These are phyloP conservation scores for Sclerotinia nivalis DNA, from an alignment of 2,329 filamentous ascomycete species.

Conservation along the genomic window DNA sequence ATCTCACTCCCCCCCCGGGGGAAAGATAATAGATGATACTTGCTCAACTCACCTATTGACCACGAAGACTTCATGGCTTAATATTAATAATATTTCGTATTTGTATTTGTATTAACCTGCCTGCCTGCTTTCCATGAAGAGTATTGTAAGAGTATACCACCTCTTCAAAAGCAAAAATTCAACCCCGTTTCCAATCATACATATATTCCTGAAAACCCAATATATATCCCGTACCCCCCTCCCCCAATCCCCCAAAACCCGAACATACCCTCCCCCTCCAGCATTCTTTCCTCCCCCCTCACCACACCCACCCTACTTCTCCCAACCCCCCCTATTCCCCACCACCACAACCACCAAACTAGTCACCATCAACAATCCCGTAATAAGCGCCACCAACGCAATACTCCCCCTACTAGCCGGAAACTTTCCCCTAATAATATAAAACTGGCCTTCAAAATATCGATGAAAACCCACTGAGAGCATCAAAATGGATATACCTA, in stretches of 20 bases:
- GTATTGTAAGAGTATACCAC: background rate
- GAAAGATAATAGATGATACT: background rate
- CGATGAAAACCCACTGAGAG: constrained; percentile 75
- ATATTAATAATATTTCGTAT: background rate
- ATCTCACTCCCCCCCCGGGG: background rate
- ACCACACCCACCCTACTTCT: background rate
- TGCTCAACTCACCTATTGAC: background rate
- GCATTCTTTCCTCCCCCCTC: background rate
- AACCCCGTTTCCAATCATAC: background rate
- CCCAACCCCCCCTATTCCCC: constrained; percentile 30
- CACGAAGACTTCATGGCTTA: background rate
- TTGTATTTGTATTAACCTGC: background rate
- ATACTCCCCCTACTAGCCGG: constrained; percentile 76
- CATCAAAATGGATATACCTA: constrained; percentile 73
- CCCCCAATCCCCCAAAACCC: background rate
- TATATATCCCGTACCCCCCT: background rate
- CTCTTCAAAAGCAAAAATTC: background rate
- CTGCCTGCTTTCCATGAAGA: background rate
- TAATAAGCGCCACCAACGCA: constrained; percentile 65
- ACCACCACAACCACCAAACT: constrained; percentile 61
- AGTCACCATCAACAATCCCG: constrained; percentile 61
- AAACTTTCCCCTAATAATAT: constrained; percentile 78
- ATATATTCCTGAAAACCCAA: background rate
- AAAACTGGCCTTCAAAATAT: constrained; percentile 76
- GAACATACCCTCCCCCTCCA: background rate